These are phyloP conservation scores for Pontederia crassipes DNA, from an alignment of 176 grass and related monocot genomes.

Conservation along the genomic window DNA sequence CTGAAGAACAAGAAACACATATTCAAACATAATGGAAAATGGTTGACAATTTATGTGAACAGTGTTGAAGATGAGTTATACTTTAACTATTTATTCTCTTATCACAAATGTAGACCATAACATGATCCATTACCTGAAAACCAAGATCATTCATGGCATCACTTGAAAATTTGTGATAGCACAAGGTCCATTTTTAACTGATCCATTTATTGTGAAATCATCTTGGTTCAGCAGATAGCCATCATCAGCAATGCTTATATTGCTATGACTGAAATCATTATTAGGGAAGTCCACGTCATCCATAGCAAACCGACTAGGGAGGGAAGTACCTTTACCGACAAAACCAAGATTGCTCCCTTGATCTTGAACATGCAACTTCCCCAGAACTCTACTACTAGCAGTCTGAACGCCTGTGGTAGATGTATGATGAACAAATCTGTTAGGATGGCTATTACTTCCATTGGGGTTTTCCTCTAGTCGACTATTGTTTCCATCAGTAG, in stretches of 20 bases:
- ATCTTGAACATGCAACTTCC: slow-evolving; percentile 43
- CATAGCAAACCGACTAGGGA: slow-evolving; percentile 79
- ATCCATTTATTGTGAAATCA: slow-evolving; percentile 56
- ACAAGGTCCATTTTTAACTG: slow-evolving; percentile 37
- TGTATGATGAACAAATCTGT: slow-evolving; percentile 21
- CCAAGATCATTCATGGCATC: slow-evolving; percentile 12
- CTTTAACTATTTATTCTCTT: no score
- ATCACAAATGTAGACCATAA: no score
- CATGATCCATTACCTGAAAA: slow-evolving; percentile 20
- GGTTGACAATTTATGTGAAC: no score
- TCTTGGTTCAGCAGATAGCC: slow-evolving; percentile 54
- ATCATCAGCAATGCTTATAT: slow-evolving; percentile 36
- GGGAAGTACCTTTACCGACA: slow-evolving; percentile 92
- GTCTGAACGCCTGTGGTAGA: slow-evolving; percentile 31
- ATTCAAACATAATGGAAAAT: no score
- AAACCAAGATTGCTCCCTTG: slow-evolving; percentile 75
- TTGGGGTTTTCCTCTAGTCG: background rate
- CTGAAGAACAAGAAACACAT: no score
- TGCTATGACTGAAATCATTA: slow-evolving; percentile 59
- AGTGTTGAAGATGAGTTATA: no score
- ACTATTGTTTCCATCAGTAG: slow-evolving; percentile 19
- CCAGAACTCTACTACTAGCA: slow-evolving; percentile 24
- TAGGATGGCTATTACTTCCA: slow-evolving; percentile 16
- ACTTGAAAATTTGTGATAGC: slow-evolving; percentile 11
- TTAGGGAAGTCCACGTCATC: slow-evolving; percentile 85